These are phyloP conservation scores for Microstroma glucosiphilum DNA, from an alignment of 1,284 basidiomycete species.

Conservation along the genomic window DNA sequence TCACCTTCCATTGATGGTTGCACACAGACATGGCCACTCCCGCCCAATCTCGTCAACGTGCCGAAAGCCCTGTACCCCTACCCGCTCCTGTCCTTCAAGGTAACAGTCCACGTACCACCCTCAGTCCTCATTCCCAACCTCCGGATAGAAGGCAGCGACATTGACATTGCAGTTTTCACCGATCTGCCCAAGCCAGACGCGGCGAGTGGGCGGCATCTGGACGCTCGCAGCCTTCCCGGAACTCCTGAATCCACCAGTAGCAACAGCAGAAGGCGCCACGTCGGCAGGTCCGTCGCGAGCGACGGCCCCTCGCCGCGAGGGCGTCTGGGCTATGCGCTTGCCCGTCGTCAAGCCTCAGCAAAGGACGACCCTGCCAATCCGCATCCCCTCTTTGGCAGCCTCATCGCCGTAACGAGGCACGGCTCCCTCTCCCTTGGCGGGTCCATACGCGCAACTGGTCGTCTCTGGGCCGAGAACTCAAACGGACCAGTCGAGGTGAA, in stretches of 20 bases:
- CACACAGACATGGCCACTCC: slow-evolving; percentile 5
- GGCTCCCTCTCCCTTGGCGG: neutral
- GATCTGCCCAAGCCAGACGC: neutral
- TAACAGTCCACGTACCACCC: slow-evolving; percentile 6
- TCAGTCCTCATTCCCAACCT: slow-evolving; percentile 4
- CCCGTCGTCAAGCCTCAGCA: no score
- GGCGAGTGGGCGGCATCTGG: no score
- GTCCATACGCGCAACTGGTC: neutral
- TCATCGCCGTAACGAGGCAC: neutral
- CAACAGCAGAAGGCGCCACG: neutral
- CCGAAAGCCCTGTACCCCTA: neutral
- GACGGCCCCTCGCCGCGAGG: no score
- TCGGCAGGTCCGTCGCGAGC: no score
- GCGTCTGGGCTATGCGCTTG: no score
- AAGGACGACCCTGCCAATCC: neutral
- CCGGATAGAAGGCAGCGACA: slow-evolving; percentile 7
- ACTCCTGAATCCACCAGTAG: neutral
- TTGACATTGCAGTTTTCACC: slow-evolving; percentile 10
- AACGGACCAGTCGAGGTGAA: neutral
- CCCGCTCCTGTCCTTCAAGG: slow-evolving; percentile 11
- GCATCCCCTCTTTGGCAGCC: neutral
- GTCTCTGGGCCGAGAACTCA: neutral
- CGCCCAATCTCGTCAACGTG: neutral
- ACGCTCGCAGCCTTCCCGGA: neutral
- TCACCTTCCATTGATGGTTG: neutral